phyloP scores from a whole-genome alignment of 208 protist genomes.

The Hexamita inflata region DNA sequence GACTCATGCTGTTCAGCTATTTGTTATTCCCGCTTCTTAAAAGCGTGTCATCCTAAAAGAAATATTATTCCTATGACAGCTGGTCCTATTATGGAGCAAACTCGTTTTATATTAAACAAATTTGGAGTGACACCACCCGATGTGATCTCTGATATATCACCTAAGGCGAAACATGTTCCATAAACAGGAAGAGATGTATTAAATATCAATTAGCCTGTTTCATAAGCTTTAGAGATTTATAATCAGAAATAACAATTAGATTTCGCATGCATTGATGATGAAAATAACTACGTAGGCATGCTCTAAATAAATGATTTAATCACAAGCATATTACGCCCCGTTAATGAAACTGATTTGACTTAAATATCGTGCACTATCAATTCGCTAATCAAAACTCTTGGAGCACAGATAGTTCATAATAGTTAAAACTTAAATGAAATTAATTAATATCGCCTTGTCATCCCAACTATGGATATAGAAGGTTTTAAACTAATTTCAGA shows the following conservation, averaged over 20 bases:
- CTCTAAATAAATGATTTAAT: not conserved
- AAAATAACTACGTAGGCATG: not conserved
- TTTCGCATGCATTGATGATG: not conserved
- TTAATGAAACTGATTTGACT: not conserved
- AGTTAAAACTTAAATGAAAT: not conserved
- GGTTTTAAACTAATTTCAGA: not conserved
- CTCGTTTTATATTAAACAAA: not conserved
- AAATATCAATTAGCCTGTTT: not conserved
- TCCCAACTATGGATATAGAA: not conserved
- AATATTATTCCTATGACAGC: not conserved
- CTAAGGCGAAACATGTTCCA: not conserved
- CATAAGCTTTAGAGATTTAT: not conserved
- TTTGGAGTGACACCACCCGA: not conserved
- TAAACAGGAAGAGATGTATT: not conserved
- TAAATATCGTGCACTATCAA: not conserved
- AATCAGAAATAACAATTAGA: not conserved
- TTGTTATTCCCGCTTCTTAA: not conserved
- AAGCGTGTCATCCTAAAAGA: not conserved
- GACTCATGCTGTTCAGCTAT: not conserved
- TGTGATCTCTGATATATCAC: not conserved
- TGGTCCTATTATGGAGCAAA: not conserved
- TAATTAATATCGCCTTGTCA: not conserved
- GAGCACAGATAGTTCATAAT: not conserved
- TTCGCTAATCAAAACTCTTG: not conserved
- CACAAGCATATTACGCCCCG: not conserved